These are phyloP conservation scores for Prunus mume DNA, from an alignment of 306 rosid species.

Conservation along the genomic window DNA sequence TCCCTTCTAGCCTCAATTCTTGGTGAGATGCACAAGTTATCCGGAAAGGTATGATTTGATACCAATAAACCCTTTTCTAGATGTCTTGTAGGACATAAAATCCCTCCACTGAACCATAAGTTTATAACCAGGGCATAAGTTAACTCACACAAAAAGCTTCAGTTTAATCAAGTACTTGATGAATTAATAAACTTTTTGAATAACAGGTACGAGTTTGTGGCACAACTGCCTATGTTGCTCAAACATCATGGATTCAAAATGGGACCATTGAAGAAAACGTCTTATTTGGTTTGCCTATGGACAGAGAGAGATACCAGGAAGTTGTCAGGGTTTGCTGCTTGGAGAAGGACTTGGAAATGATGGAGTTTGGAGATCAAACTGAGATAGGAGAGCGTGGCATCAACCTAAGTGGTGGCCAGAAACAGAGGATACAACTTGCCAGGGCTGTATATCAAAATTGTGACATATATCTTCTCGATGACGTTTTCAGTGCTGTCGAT, in stretches of 20 bases:
- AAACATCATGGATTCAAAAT: conserved; percentile 96
- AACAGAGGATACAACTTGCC: conserved; percentile 94
- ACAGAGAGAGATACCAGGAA: conserved; percentile 60
- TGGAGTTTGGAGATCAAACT: conserved; percentile 90
- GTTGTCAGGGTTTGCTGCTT: conserved; percentile 78
- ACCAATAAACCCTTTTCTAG: not conserved
- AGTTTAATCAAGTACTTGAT: not conserved
- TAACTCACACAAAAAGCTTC: not conserved
- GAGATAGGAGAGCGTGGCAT: conserved; percentile 99
- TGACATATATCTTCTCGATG: conserved; percentile 91
- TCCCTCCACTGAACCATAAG: not conserved
- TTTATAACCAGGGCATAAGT: not conserved
- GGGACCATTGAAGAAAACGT: conserved; percentile 93
- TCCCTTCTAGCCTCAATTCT: conserved; percentile 86
- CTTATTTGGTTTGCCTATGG: conserved; percentile 74
- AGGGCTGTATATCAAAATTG: conserved; percentile 88
- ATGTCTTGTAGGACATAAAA: not conserved
- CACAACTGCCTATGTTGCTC: conserved; percentile 85
- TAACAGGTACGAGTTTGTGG: conserved; percentile 84
- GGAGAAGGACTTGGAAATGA: conserved; percentile 89
- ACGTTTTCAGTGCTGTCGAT: conserved; percentile 95
- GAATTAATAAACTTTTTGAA: conserved; percentile 11
- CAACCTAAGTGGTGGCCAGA: conserved; percentile 96
- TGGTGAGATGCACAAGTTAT: conserved; percentile 82
- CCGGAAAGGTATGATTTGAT: conserved; percentile 66